Evolutionary conservation across 1,284 basidiomycete species (phyloP), one percentile per base, ranked within the genome.

Genomic region (Ceratorhiza oryzae-sativae): DNA sequence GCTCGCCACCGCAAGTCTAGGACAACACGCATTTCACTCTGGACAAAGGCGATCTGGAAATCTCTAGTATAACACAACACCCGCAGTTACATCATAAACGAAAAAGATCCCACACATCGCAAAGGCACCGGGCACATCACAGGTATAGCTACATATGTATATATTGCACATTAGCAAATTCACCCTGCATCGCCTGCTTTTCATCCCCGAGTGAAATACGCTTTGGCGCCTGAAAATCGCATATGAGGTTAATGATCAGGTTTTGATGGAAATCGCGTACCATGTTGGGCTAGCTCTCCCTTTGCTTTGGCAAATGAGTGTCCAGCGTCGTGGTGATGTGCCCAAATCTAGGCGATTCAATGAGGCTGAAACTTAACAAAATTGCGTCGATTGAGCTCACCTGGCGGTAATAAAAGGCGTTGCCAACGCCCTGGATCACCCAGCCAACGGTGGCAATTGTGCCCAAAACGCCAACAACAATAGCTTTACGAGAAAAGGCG

Each of bases 381-480:
- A 23, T 49, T 18, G 46, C 46, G 23, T 20, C 9, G 18, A 20
- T 49, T 20, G 63, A 10, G 48, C 61, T 12, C 15, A 90, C 91
- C 84, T 90, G 85, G 34, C 89, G 87, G 80, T 90, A 97, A 80
- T 92, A 94, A 79, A 87, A 92, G n/a, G 87, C 87, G 78, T 89
- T 88, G 18, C 94, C 95, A 59, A 90, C 76, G 9, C 92, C 92
- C 80, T 99, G 95, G 39, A 97, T 73, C 2, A 86, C 84, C 94
- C 97, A 99, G 34, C 94, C 95, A 36, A 90, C 84, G 8, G 92
- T 94, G 1, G 95, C 86, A 58, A 99, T 80, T 13, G 88, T 83
- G 55, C 92, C 89, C 65, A 98, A 84, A 61, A 95, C 84, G 61
- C 88, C 94, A 20, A 94, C 90, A 25, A 88, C 87, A 80, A 92